Base-by-base conservation (phyloP, 2,329 filamentous ascomycete species). In the Saccharata proteae region DNA sequence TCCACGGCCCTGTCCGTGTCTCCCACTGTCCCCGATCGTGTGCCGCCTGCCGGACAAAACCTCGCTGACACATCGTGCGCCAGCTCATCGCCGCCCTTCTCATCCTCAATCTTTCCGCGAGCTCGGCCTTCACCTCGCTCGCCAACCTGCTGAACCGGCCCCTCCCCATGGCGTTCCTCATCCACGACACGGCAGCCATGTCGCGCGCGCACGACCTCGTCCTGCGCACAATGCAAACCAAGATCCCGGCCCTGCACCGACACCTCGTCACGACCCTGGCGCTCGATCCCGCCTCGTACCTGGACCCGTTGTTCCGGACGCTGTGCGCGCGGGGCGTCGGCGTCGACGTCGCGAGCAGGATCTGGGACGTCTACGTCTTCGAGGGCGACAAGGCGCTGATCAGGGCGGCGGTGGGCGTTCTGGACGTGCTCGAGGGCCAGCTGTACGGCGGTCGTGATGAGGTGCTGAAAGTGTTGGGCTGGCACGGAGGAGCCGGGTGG, bases 321-420 rank as follows among this genome's bases (percentile, higher is more conserved):
- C 58, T 84, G 5, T 81, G 83, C 48, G 55, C 51, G 31, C 43
- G 44, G 3, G 77, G 77, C 22, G 57, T 83, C 4, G 67, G 69
- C 6, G 64, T 85, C 11, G 81, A 86, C 44, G 70, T 80, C 42
- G 78, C 74, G 4, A 71, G 74, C 2, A 62, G 83, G 2, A 55
- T 90, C 9, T 88, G 80, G 80, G 83, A 92, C 40, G 72, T 88
- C 0, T 84, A 82, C 42, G 74, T 81, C 3, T 84, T 92, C 41
- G 83, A 92, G 48, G 80, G 81, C 16, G 83, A 92, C 40, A 64
- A 70, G 1, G 63, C 81, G 1, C 59, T 86, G 0, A 69, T 88
- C 5, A 63, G 80, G 0, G 79, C 79, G 1, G 78, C 72, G 0
- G 75, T 85, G 0, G 82, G 77, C 0, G 60, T 81, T 12, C 52